A percentile compares a stretch with the other conserved stretches of the same genome.
Conservation (phyloP, 1,284 basidiomycete species). For the Boletus semigastroideus region DNA sequence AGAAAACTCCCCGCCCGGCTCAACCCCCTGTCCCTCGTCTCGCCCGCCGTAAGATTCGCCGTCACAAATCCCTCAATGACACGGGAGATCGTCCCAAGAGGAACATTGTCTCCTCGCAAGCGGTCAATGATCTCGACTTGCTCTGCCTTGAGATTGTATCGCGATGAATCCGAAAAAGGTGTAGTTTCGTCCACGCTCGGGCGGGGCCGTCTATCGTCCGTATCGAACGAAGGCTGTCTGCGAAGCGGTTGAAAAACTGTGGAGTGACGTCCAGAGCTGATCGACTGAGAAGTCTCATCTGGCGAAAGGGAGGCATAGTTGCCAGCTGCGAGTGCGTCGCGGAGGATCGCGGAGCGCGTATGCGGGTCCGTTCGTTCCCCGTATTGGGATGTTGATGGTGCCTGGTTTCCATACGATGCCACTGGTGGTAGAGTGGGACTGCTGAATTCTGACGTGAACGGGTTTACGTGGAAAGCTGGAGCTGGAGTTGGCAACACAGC, state of each 20-base stretch:
- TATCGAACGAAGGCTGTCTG: not conserved
- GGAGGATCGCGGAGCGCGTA: conserved; percentile 16
- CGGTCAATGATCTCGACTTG: conserved; percentile 15
- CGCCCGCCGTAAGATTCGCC: not conserved
- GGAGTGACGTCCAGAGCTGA: not conserved
- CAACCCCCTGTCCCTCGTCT: not conserved
- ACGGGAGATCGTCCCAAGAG: conserved; percentile 16
- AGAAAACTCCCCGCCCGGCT: not conserved
- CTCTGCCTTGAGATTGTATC: conserved; percentile 8
- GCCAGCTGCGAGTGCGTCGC: conserved; percentile 2
- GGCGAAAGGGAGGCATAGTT: not conserved
- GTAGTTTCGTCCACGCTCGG: not conserved
- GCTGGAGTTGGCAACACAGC: not conserved
- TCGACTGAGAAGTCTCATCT: conserved; percentile 1
- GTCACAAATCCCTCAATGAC: conserved; percentile 14
- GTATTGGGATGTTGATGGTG: not conserved
- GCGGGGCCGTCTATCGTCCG: not conserved
- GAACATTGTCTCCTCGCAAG: conserved; percentile 11
- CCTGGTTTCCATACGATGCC: not conserved
- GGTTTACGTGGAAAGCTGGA: conserved; percentile 1
- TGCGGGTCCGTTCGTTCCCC: not conserved
- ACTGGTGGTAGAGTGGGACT: not conserved
- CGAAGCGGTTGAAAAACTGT: conserved; percentile 3
- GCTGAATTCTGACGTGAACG: conserved; percentile 6
- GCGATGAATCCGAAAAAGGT: not conserved